phyloP scores from a whole-genome alignment of 2,329 filamentous ascomycete species.

The Penicillium sp. region DNA sequence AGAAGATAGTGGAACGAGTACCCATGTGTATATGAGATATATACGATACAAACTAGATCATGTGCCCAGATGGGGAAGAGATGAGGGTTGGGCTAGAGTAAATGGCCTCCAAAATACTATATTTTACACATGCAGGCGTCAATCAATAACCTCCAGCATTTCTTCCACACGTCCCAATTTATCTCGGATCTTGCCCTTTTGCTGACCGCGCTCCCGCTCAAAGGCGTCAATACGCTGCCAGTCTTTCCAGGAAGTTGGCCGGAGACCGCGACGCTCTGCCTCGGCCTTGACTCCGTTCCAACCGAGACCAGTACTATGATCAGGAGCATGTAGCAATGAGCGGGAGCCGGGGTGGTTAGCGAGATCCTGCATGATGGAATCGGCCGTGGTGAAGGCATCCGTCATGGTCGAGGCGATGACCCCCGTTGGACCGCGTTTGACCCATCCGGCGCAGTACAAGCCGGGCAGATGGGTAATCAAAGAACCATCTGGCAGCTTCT shows the following conservation, averaged over 20 bases:
- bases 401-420: conserved; percentile 96
- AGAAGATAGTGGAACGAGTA: background rate
- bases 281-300: conserved; percentile 72
- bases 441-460: conserved; percentile 92
- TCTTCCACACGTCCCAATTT: conserved; percentile 55
- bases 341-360: conserved; percentile 23
- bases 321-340: conserved; percentile 46
- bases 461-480: conserved; percentile 57
- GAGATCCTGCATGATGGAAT: conserved; percentile 80
- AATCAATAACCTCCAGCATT: conserved; percentile 49
- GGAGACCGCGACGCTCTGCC: conserved; percentile 51
- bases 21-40: background rate
- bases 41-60: background rate
- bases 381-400: conserved; percentile 85
- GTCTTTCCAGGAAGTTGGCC: conserved; percentile 71
- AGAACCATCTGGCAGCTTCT: conserved; percentile 31
- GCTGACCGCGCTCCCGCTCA: conserved; percentile 63
- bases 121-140: conserved; percentile 10
- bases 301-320: conserved; percentile 49
- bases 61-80: background rate
- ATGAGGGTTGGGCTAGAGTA: background rate
- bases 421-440: conserved; percentile 88
- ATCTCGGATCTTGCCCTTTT: conserved; percentile 70
- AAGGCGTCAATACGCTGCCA: conserved; percentile 81
- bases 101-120: conserved; percentile 1